These are phyloP conservation scores for Strobilomyces echinocephalus DNA, from an alignment of 768 basidiomycete species.

Conservation along the genomic window DNA sequence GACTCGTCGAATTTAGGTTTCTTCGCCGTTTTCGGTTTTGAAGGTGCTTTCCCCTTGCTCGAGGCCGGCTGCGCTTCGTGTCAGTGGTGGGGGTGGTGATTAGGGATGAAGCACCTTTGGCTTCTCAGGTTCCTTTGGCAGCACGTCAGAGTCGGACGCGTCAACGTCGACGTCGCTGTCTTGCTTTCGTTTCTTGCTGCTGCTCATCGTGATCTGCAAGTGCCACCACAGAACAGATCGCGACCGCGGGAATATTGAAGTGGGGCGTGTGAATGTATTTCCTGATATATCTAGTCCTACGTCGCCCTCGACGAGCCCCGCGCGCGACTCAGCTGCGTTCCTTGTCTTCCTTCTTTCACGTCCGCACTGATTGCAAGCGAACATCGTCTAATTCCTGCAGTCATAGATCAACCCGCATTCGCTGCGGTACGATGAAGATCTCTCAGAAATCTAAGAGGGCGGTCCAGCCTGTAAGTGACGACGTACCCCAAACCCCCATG, in stretches of 20 bases:
- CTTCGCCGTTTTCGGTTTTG: constrained; percentile 28
- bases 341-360: constrained; percentile 14
- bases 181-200: constrained; percentile 19
- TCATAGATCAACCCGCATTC: constrained; percentile 31
- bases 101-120: constrained; percentile 11
- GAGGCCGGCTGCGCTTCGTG: background rate
- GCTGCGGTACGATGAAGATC: constrained; percentile 79
- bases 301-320: constrained; percentile 16
- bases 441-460: constrained; percentile 80
- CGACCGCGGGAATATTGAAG: constrained; percentile 5
- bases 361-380: constrained; percentile 5
- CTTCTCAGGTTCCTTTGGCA: background rate
- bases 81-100: background rate
- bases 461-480: constrained; percentile 63
- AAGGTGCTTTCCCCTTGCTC: constrained; percentile 9
- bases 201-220: constrained; percentile 1
- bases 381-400: constrained; percentile 4
- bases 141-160: constrained; percentile 18
- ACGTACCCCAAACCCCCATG: background rate
- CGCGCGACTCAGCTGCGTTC: background rate
- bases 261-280: constrained; percentile 20
- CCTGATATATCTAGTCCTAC: constrained; percentile 31
- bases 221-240: background rate
- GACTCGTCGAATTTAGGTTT: constrained; percentile 30
- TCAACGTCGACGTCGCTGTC: constrained; percentile 15